Evolutionary conservation across 2,329 filamentous ascomycete species (phyloP), one percentile per base, ranked within the genome.

Genomic region (Ilyonectria sp.): DNA sequence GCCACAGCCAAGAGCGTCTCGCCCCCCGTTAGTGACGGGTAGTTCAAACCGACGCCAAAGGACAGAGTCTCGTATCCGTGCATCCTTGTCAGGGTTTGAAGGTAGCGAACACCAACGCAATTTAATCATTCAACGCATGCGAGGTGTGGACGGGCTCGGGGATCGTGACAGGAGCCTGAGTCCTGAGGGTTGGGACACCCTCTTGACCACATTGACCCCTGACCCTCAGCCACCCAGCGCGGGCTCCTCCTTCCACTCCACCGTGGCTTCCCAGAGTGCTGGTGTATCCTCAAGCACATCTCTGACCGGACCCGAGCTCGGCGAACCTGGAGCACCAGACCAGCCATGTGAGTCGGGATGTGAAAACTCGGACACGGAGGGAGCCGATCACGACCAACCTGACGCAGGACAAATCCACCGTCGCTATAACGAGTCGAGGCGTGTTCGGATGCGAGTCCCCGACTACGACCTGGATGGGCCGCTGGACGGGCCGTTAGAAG

Each of bases 101-200:
- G 23, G 23, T 19, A 21, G 43, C 8, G 59, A 64, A 43, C 52
- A 43, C 17, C 49, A 31, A 4, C 69, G 68, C 23, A 63, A 68
- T 37, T 49, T 46, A 21, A 31, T 60, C 26, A 21, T 63, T 2
- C 64, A 65, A 19, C 72, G 65, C 15, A 67, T 52, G 17, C 54
- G 67, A 17, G 72, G 67, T 4, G 53, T 92, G 1, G 91, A 97
- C 79, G 94, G 94, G 4, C 87, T 97, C 17, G 94, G 94, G 43
- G 94, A 97, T 80, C 92, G 94, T 65, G 89, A 94, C 69, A 90
- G 94, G 73, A 97, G 94, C 79, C 82, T 94, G n/a, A 94, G 92
- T 76, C 91, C 92, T 1, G 91, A 92, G 60, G 86, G 86, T 1
- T 98, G 95, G 95, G 92, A 95, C 67, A 94, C 91, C 3, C 89